These are phyloP conservation scores for Scheffersomyces segobiensis DNA, from an alignment of 1,139 yeast genomes.

Conservation along the genomic window DNA sequence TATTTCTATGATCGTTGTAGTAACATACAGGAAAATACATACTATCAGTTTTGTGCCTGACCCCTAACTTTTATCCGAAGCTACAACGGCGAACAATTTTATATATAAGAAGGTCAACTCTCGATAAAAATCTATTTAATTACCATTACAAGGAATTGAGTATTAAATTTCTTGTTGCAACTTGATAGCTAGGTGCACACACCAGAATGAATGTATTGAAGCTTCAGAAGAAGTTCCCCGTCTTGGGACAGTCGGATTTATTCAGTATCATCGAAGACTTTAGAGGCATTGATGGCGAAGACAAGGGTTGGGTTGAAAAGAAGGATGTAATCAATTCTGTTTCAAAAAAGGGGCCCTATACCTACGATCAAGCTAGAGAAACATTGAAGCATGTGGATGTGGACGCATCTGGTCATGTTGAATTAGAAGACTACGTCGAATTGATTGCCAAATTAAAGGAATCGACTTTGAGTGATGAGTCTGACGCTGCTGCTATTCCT, in stretches of 20 bases:
- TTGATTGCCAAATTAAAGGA: constrained; percentile 72
- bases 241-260: constrained; percentile 80
- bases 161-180: neutral
- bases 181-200: neutral
- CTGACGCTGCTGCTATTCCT: constrained; percentile 27
- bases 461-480: constrained; percentile 5
- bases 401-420: constrained; percentile 97
- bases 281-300: constrained; percentile 80
- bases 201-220: constrained; percentile 48
- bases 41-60: neutral
- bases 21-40: neutral
- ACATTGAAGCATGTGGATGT: constrained; percentile 87
- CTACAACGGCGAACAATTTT: neutral
- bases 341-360: constrained; percentile 73
- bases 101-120: neutral
- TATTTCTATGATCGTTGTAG: neutral
- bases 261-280: constrained; percentile 79
- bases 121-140: neutral
- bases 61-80: neutral
- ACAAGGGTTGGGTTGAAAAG: constrained; percentile 95
- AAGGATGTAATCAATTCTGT: constrained; percentile 85
- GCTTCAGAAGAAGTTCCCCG: constrained; percentile 79
- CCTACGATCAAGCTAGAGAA: constrained; percentile 92
- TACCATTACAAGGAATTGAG: neutral
- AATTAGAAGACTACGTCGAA: constrained; percentile 92